phyloP scores from a whole-genome alignment of 2,329 filamentous ascomycete genomes.

The Penicillium fuscoglaucum region DNA sequence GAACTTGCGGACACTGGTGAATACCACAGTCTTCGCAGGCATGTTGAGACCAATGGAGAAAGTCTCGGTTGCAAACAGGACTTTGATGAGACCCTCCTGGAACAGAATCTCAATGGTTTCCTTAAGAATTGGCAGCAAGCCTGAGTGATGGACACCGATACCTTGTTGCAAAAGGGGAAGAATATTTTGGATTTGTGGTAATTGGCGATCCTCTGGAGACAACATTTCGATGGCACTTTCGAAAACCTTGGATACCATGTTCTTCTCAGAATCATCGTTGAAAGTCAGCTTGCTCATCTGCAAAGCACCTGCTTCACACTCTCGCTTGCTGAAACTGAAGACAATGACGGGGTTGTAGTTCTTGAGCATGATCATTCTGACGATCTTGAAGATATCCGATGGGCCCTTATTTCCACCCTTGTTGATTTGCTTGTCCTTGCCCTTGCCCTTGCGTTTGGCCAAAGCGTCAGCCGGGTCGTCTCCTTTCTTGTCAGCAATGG shows the following conservation, averaged over 20 bases:
- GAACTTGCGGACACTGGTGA: constrained; percentile 93
- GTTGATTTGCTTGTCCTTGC: constrained; percentile 87
- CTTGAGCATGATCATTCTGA: constrained; percentile 98
- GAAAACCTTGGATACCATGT: constrained; percentile 92
- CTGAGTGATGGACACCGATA: constrained; percentile 96
- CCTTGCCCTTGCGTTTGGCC: constrained; percentile 79
- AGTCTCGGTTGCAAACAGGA: constrained; percentile 95
- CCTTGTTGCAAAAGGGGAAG: constrained; percentile 84
- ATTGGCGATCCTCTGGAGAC: constrained; percentile 82
- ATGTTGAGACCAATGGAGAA: constrained; percentile 99
- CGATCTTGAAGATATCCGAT: constrained; percentile 93
- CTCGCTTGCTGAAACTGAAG: constrained; percentile 98
- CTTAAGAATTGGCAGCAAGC: constrained; percentile 90
- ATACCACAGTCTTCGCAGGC: constrained; percentile 99
- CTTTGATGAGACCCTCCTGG: constrained; percentile 96
- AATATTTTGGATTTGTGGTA: constrained; percentile 89
- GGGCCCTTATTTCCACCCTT: constrained; percentile 74
- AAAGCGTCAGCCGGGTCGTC: constrained; percentile 76
- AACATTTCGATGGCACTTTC: constrained; percentile 88
- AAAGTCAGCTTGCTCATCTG: constrained; percentile 85
- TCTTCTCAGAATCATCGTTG: constrained; percentile 94
- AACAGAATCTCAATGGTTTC: constrained; percentile 99
- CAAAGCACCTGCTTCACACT: constrained; percentile 88
- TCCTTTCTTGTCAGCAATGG: constrained; percentile 84
- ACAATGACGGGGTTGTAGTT: constrained; percentile 98